These are phyloP conservation scores for Raphanus hybrid DNA, from an alignment of 441 rosid genomes.

Conservation along the genomic window DNA sequence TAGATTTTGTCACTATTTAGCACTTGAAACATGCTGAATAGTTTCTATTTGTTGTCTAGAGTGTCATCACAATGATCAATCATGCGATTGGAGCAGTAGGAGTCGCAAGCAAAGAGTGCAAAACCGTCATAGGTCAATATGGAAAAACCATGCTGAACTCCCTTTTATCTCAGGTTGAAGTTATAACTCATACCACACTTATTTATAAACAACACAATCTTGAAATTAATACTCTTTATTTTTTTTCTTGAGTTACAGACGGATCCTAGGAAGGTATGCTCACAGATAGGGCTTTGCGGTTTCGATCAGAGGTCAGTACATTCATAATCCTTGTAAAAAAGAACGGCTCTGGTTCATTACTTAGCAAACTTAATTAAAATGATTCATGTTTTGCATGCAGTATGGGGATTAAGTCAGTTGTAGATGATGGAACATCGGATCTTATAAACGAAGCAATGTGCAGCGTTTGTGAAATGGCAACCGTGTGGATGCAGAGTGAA, in stretches of 20 bases:
- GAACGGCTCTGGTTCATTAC: background rate
- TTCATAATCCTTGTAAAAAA: background rate
- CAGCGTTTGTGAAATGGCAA: slow-evolving; percentile 70
- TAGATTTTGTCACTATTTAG: background rate
- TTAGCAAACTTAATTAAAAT: slow-evolving; percentile 10
- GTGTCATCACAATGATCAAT: slow-evolving; percentile 61
- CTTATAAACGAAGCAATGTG: slow-evolving; percentile 53
- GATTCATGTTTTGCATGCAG: slow-evolving; percentile 40
- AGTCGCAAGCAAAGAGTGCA: slow-evolving; percentile 63
- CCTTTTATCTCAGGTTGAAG: slow-evolving; percentile 56
- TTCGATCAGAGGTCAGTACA: slow-evolving; percentile 47
- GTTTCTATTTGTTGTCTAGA: slow-evolving; percentile 38
- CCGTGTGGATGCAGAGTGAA: slow-evolving; percentile 67
- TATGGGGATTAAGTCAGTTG: slow-evolving; percentile 54
- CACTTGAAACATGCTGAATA: slow-evolving; percentile 19
- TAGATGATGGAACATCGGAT: slow-evolving; percentile 50
- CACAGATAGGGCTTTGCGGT: slow-evolving; percentile 47
- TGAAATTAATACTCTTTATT: background rate
- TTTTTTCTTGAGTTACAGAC: slow-evolving; percentile 39
- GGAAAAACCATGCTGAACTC: slow-evolving; percentile 58
- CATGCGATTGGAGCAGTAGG: slow-evolving; percentile 74
- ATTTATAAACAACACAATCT: background rate
- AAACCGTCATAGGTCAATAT: slow-evolving; percentile 52
- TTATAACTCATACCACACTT: slow-evolving; percentile 21
- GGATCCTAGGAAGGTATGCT: slow-evolving; percentile 42